Evolutionary conservation across 345 rosid genomes (phyloP), one percentile per base, ranked within the genome.

Genomic region (Citrus inodora): DNA sequence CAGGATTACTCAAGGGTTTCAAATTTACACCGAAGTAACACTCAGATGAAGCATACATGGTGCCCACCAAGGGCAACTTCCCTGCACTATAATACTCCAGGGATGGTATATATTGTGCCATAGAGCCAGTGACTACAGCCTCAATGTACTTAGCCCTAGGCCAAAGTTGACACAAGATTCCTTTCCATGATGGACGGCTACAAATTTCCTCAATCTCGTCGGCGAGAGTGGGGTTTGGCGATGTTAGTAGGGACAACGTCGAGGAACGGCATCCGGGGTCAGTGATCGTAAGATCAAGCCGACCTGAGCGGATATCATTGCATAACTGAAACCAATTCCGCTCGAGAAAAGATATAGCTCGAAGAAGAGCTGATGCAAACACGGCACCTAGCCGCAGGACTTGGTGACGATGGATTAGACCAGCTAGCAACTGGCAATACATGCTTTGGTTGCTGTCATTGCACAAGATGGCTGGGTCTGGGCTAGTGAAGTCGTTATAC

Each of bases 1-100:
- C 81, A 33, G 94, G 94, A 69, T 87, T 80, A 70, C 86, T 85
- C 67, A 91, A 73, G 46, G 94, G 94, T 51, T 81, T 87, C 87
- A 91, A 73, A 83, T 91, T 91, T 82, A 91, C 87, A 27, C 94
- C 94, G 32, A 91, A 87, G 81, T 90, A 90, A 73, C 90, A 87
- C 84, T 90, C 94, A 3, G 94, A 90, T 24, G 94, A 89, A 69
- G 94, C 94, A 77, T 91, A 91, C 94, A 91, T 91, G 22, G 92
- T 77, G 70, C 89, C 88, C 27, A 87, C 91, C 80, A 88, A 72
- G 16, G 91, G 91, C 75, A 91, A 55, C 85, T 86, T 89, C 79
- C 87, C 87, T 16, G 70, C 91, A 51, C 90, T 86, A 60, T 89
- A 91, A 67, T 89, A 88, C 55, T 91, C 84, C 2, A 90, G 85